These are phyloP conservation scores for Fraxinus angustifolia DNA, from an alignment of 305 asterid genomes.

Conservation along the genomic window DNA sequence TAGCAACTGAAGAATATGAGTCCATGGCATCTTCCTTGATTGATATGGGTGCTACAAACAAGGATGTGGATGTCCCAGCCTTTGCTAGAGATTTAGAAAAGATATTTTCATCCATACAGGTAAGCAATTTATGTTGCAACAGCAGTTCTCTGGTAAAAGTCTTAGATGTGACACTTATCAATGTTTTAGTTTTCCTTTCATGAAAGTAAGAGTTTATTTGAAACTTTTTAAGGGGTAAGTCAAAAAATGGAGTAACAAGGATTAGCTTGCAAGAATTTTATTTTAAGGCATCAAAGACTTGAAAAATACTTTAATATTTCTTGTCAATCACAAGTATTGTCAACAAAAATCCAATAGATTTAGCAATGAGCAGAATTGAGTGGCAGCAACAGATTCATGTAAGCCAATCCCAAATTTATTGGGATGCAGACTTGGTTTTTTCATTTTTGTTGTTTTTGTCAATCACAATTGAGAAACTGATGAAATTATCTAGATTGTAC, in stretches of 20 bases:
- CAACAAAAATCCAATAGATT: not conserved
- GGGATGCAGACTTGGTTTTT: not conserved
- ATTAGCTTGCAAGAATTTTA: not conserved
- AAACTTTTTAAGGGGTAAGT: not conserved
- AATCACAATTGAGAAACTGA: not conserved
- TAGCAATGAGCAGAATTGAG: not conserved
- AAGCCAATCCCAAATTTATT: not conserved
- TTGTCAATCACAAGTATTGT: not conserved
- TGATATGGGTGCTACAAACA: constrained; percentile 93
- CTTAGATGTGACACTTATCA: not conserved
- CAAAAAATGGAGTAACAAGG: not conserved
- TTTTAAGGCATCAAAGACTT: not conserved
- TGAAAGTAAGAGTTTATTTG: not conserved
- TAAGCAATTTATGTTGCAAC: constrained; percentile 24
- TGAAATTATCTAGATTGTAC: not conserved
- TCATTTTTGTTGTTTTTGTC: not conserved
- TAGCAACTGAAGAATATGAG: constrained; percentile 69
- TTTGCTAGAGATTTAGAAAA: constrained; percentile 80
- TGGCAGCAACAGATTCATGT: not conserved
- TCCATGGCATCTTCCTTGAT: constrained; percentile 91
- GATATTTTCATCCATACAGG: constrained; percentile 86
- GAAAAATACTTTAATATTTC: not conserved
- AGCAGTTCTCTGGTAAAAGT: constrained; percentile 6
- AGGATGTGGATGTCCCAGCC: constrained; percentile 61
- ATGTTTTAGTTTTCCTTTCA: not conserved